Base-by-base conservation (phyloP, 768 basidiomycete species). In the Pholiota microspora region DNA sequence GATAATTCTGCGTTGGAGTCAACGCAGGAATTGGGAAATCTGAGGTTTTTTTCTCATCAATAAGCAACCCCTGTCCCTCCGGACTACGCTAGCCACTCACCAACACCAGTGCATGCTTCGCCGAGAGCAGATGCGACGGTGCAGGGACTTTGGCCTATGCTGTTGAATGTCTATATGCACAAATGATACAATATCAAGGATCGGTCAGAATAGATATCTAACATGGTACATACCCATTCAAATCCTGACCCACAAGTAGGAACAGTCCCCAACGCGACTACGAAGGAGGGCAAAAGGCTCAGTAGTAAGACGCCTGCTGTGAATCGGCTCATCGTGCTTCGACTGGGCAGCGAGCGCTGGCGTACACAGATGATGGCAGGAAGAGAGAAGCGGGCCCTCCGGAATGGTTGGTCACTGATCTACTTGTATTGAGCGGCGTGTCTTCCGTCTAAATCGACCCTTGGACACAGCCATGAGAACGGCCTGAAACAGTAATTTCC, bases 41-140 rank as follows among this genome's bases (percentile, higher is more conserved):
- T 54, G 25, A 28, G 21, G 12, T 21, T 42, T 42, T 42, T 12
- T 7, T 38, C n/a, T n/a, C n/a, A n/a, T n/a, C n/a, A n/a, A n/a
- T 42, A 4, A 42, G 12, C 8, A 7, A 9, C 16, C 12, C 4
- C 10, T 42, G 10, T 21, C 21, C 23, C 3, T 42, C 12, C 21
- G 16, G 7, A 7, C 12, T 10, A 23, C 10, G 18, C 18, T 10
- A 42, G 40, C 15, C 10, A 38, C 53, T 46, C 32, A 54, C 53
- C 25, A 31, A 28, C 31, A n/a, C 53, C 53, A 47, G 53, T 40
- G 18, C 53, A 54, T 25, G 53, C 53, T 40, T 40, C 29, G n/a
- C 53, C 53, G 10, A 54, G 45, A 35, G 46, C 45, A 38, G 53
- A 46, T 12, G 53, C 53, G 23, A 54, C 27, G 7, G 45, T 29